Percentiles rank a stretch among this genome's conserved stretches.
Conservation (phyloP, 345 rosid species). For the Iberis pinnata region DNA sequence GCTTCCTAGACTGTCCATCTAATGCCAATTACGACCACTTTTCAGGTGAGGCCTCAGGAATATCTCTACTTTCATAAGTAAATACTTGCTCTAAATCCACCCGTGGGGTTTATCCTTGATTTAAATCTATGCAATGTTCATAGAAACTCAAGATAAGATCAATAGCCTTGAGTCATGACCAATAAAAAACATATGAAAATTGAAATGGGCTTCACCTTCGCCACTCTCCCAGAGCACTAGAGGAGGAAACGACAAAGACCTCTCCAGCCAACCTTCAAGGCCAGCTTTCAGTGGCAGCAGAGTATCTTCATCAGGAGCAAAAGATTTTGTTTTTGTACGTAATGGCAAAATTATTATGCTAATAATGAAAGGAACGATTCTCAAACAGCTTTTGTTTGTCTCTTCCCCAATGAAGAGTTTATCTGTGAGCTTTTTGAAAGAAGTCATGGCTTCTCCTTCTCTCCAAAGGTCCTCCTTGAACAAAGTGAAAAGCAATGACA, state of each 20-base stretch:
- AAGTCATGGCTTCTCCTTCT: conserved; percentile 48
- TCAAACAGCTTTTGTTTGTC: conserved; percentile 55
- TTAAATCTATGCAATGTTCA: conserved; percentile 4
- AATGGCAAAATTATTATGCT: conserved; percentile 44
- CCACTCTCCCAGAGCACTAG: conserved; percentile 49
- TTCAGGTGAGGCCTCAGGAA: conserved; percentile 2
- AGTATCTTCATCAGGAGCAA: conserved; percentile 25
- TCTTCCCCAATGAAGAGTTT: conserved; percentile 76
- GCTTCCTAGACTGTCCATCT: conserved; percentile 15
- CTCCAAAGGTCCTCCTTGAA: conserved; percentile 64
- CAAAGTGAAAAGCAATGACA: conserved; percentile 52
- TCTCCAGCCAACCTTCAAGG: conserved; percentile 64
- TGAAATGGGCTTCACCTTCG: conserved; percentile 41
- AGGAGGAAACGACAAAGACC: conserved; percentile 63
- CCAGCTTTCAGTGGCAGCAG: conserved; percentile 38
- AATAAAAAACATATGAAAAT: neutral
- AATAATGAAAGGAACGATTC: conserved; percentile 57
- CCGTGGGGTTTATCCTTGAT: conserved; percentile 17
- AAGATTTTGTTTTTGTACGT: conserved; percentile 34
- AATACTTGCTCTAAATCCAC: conserved; percentile 8
- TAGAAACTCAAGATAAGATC: conserved; percentile 3
- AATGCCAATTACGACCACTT: conserved; percentile 18
- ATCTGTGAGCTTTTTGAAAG: conserved; percentile 51
- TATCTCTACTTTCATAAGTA: conserved; percentile 8
- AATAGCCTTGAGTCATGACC: conserved; percentile 6